A percentile compares a stretch with the other conserved stretches of the same genome.
Evolutionary conservation across 495 filamentous ascomycete species (phyloP).

Genomic region (Neurospora sp.): DNA sequence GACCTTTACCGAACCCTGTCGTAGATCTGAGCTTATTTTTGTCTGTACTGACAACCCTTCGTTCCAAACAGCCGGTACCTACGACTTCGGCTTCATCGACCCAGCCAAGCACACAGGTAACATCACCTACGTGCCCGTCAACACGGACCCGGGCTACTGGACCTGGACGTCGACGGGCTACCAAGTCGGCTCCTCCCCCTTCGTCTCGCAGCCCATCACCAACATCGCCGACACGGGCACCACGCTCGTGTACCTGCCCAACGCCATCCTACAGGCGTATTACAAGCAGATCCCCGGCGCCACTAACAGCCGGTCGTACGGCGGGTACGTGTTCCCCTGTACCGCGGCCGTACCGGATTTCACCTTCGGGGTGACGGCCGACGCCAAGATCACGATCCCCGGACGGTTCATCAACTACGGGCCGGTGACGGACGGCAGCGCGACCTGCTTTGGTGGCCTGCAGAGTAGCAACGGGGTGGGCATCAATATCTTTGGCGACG

Average conservation of each 20-base stretch:
- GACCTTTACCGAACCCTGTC: background rate
- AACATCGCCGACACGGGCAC: conserved; percentile 67
- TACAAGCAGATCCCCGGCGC: conserved; percentile 51
- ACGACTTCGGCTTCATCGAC: conserved; percentile 73
- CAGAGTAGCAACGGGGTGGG: conserved; percentile 53
- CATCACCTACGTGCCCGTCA: conserved; percentile 53
- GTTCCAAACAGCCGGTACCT: conserved; percentile 43
- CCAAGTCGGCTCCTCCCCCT: conserved; percentile 40
- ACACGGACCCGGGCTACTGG: conserved; percentile 61
- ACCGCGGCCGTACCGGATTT: conserved; percentile 53
- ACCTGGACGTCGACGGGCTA: conserved; percentile 55
- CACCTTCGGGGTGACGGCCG: conserved; percentile 44
- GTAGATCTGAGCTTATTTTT: background rate
- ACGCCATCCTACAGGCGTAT: conserved; percentile 50
- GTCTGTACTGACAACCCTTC: background rate
- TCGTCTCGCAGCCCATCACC: conserved; percentile 27
- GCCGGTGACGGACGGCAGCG: conserved; percentile 16
- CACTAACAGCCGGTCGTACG: conserved; percentile 35
- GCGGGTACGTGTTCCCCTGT: conserved; percentile 68
- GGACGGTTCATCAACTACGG: conserved; percentile 49
- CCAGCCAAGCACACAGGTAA: conserved; percentile 50
- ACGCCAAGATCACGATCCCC: conserved; percentile 42
- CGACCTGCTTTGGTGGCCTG: conserved; percentile 54
- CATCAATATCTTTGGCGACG: conserved; percentile 68
- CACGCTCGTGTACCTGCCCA: conserved; percentile 56